Evolutionary conservation across 1,139 yeast genomes (phyloP), one percentile per base, ranked within the genome.

Genomic region (Suhomyces yuchorum): DNA sequence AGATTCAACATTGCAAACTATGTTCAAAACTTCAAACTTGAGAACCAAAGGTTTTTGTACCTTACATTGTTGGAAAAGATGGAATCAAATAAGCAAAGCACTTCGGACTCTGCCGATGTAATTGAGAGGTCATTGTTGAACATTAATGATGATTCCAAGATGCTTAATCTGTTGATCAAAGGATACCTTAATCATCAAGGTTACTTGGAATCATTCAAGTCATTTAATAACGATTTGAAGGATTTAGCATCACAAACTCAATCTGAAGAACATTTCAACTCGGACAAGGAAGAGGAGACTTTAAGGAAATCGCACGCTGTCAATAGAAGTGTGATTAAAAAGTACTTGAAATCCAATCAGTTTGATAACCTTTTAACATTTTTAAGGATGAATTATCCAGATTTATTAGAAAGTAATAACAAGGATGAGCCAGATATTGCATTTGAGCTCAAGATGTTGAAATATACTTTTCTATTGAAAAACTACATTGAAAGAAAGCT

Each of bases 121-220:
- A 37, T 63, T n/a, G 69, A 68, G 36, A 53, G 54, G 28, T 51
- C 65, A 2, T 48, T 67, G 12, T 51, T 66, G 36, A 63, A 66
- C 39, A 52, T 63, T 15, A 59, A 62, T 42, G 68, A 66, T 49
- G 68, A 69, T 45, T 60, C 70, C 3, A 43, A 46, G 19, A 44
- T 80, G 37, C 66, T 84, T 43, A 82, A 85, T 57, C 67, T 75
- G 19, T 70, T 89, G 53, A 83, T 91, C 3, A 74, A 81, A 48
- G 84, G 85, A 5, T 90, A 89, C 63, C 78, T 91, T 47, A 76
- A 81, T 33, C 87, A 87, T 56, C 82, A 84, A 56, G 97, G 97
- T 0, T 84, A 81, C 59, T 72, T 80, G 46, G 85, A 85, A 41
- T 82, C 91, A 0, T 82, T 85, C 8, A 77, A 77, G 48, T 83